Evolutionary conservation across 192 early-diverging fungal genomes (phyloP).

Genomic region (Linnemannia schmuckeri): DNA sequence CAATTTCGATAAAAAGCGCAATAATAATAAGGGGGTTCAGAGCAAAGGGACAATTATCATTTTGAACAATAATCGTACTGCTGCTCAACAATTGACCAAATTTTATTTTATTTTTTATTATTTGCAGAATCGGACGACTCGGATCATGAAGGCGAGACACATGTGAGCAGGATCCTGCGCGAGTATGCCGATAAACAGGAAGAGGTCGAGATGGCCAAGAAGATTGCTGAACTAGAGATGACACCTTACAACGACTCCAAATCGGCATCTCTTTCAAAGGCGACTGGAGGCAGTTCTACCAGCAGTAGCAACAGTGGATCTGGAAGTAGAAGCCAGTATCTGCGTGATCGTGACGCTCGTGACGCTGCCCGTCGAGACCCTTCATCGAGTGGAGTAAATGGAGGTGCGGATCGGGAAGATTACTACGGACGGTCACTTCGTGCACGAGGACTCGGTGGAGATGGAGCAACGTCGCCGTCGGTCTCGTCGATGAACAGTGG

Average conservation of each 20-base stretch:
- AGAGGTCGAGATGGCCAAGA: conserved; percentile 37
- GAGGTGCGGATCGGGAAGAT: conserved; percentile 27
- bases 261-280: conserved; percentile 18
- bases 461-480: conserved; percentile 13
- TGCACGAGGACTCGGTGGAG: background rate
- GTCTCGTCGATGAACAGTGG: background rate
- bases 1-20: background rate
- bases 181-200: conserved; percentile 67
- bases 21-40: background rate
- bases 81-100: background rate
- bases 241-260: conserved; percentile 4
- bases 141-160: conserved; percentile 67
- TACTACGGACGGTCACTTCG: conserved; percentile 26
- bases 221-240: conserved; percentile 54
- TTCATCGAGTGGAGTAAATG: conserved; percentile 9
- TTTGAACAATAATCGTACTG: background rate
- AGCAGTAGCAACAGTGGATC: background rate
- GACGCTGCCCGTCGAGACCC: background rate
- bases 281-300: conserved; percentile 2
- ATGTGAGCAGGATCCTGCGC: conserved; percentile 65
- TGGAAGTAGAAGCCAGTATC: conserved; percentile 30
- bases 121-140: conserved; percentile 69
- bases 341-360: conserved; percentile 17
- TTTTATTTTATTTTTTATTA: background rate
- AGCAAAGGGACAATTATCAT: background rate